A percentile compares a stretch with the other conserved stretches of the same genome.
phyloP scores from a whole-genome alignment of 1,284 basidiomycete genomes.

The Austroboletus novae-zelandiae region DNA sequence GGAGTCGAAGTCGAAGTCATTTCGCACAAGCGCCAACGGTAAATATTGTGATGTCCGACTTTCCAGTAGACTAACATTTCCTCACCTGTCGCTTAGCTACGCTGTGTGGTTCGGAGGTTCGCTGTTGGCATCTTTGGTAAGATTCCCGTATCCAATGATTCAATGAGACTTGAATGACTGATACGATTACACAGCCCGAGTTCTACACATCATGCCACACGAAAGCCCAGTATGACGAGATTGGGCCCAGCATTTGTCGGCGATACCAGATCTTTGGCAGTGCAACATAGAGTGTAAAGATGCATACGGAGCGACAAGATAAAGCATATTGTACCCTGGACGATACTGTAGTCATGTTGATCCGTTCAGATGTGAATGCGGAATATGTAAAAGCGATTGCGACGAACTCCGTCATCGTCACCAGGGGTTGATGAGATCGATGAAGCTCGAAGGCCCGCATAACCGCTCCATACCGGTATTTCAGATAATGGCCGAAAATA shows the following conservation, averaged over 20 bases:
- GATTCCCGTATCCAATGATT: slow-evolving; percentile 3
- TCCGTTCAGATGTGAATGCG: slow-evolving; percentile 7
- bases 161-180: no score
- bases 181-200: slow-evolving; percentile 63
- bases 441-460: neutral
- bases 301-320: neutral
- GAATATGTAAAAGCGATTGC: neutral
- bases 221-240: slow-evolving; percentile 96
- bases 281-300: slow-evolving; percentile 53
- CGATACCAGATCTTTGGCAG: slow-evolving; percentile 94
- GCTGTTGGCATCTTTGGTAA: slow-evolving; percentile 84
- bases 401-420: neutral
- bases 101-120: slow-evolving; percentile 99
- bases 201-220: slow-evolving; percentile 98
- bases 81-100: slow-evolving; percentile 49
- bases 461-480: neutral
- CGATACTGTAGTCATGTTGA: neutral
- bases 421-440: neutral
- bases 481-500: slow-evolving; percentile 15
- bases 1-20: slow-evolving; percentile 98
- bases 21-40: slow-evolving; percentile 96
- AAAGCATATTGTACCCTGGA: neutral
- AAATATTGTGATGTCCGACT: slow-evolving; percentile 14
- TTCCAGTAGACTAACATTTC: slow-evolving; percentile 2
- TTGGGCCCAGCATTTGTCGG: slow-evolving; percentile 94